phyloP scores from a whole-genome alignment of 1,284 basidiomycete genomes.

The Marasmius tenuissimus region DNA sequence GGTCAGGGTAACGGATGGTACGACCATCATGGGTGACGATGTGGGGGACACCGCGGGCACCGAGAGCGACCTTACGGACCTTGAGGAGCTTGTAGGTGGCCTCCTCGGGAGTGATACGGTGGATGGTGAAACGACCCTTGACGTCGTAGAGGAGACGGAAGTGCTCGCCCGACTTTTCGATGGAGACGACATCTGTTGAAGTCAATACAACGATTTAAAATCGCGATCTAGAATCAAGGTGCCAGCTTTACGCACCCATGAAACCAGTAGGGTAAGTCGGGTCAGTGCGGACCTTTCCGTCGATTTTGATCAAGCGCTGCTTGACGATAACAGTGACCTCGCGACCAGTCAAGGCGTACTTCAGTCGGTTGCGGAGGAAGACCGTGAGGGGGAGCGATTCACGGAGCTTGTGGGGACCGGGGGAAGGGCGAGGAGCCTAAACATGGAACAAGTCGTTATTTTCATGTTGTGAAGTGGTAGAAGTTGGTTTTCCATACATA shows the following conservation, averaged over 20 bases:
- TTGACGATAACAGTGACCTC: constrained; percentile 96
- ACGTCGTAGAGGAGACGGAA: constrained; percentile 99
- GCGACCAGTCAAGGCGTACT: constrained; percentile 96
- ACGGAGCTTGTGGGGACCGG: constrained; percentile 98
- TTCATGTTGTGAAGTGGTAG: constrained; percentile 5
- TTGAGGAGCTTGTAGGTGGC: constrained; percentile 98
- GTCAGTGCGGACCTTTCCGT: constrained; percentile 98
- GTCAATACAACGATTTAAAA: constrained; percentile 4
- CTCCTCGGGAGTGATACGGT: constrained; percentile 99
- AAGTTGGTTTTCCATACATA: constrained; percentile 65
- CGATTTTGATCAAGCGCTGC: constrained; percentile 98
- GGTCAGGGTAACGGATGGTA: constrained; percentile 99
- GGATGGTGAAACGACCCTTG: constrained; percentile 99
- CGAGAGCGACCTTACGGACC: constrained; percentile 90
- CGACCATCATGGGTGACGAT: constrained; percentile 99
- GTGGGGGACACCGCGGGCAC: constrained; percentile 93
- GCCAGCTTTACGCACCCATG: constrained; percentile 68
- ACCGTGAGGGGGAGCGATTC: constrained; percentile 94
- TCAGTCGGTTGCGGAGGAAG: constrained; percentile 98
- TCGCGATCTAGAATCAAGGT: background rate
- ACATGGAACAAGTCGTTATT: constrained; percentile 12
- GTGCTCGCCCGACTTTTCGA: constrained; percentile 99
- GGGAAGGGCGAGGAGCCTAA: constrained; percentile 93
- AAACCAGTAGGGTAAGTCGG: constrained; percentile 96
- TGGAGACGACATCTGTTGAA: constrained; percentile 85